Evolutionary conservation across 495 filamentous ascomycete genomes (phyloP).

Genomic region (Usnea hakonensis): DNA sequence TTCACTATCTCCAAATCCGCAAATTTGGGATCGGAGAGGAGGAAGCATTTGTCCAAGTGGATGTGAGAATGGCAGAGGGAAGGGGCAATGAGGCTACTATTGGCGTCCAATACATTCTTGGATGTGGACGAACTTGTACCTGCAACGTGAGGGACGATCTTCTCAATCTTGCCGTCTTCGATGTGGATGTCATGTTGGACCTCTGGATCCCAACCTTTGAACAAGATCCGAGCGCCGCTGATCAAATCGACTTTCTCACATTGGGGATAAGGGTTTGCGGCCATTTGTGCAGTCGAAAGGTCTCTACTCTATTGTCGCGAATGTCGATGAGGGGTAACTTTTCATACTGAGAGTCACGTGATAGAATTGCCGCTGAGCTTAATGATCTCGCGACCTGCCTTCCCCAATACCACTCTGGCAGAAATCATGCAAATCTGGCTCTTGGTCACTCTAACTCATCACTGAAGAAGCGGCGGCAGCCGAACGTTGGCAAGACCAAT

Average conservation of each 20-base stretch:
- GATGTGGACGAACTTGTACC: not conserved
- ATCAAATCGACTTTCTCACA: slow-evolving; percentile 1
- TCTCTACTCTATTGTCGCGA: not conserved
- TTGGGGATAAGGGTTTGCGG: not conserved
- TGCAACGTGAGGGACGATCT: not conserved
- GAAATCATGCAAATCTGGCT: too few species aligned
- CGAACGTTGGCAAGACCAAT: too few species aligned
- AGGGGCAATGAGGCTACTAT: slow-evolving; percentile 41
- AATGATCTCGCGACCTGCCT: too few species aligned
- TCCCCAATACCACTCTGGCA: too few species aligned
- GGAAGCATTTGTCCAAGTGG: slow-evolving; percentile 68
- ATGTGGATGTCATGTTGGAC: slow-evolving; percentile 4
- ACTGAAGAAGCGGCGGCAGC: too few species aligned
- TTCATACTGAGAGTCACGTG: too few species aligned
- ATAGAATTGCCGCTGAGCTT: too few species aligned
- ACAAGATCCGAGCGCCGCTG: not conserved
- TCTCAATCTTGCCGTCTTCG: not conserved
- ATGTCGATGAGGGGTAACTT: too few species aligned
- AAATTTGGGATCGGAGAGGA: slow-evolving; percentile 52
- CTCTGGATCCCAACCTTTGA: not conserved
- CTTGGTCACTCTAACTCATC: too few species aligned
- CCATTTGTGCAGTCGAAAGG: not conserved
- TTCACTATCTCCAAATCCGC: slow-evolving; percentile 48
- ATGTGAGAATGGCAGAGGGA: slow-evolving; percentile 67
- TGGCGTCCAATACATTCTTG: slow-evolving; percentile 13